Evolutionary conservation across 2,329 filamentous ascomycete species (phyloP), one percentile per base, ranked within the genome.

Genomic region (Penicillium palitans): DNA sequence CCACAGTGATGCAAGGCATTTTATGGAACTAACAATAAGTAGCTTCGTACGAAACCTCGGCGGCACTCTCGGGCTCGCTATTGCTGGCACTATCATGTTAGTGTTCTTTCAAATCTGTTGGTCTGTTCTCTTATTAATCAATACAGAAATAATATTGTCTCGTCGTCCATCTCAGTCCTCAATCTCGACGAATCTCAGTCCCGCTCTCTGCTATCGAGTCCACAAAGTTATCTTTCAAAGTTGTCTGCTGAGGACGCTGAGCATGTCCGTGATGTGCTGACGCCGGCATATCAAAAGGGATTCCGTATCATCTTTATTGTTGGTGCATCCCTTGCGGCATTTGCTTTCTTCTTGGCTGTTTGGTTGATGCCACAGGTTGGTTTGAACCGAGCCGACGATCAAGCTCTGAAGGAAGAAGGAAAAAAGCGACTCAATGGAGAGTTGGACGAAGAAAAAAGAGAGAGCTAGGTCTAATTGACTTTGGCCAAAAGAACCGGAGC

Each of bases 1-100:
- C 31, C 9, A 8, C 24, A 1, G 13, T 21, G 15, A n/a, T 39
- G 2, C 2, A 15, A 10, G 24, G 2, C 39, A 24, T 31, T 17
- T 29, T 17, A 19, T 33, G 5, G 13, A 29, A 10, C 51, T 65
- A 24, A 59, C 49, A 15, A 55, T 48, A 6, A 46, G 57, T 33
- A 78, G 75, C 53, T 78, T 78, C 59, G 62, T 76, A n/a, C 69
- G 76, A 17, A 78, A 76, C 55, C 72, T 78, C 5, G 76, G 76
- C 6, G 74, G 74, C 6, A 77, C 75, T 2, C 66, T 78, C 12
- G 76, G 75, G 3, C 70, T 78, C 27, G 75, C 74, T 8, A 68
- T 78, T 27, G 67, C 73, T 0, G 76, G 75, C 37, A 77, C 76
- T 17, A 74, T 78, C 50, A 74, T 80, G 73, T 76, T 68, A 54